Evolutionary conservation across 192 early-diverging fungal genomes (phyloP).

Genomic region (Piromyces finnis): DNA sequence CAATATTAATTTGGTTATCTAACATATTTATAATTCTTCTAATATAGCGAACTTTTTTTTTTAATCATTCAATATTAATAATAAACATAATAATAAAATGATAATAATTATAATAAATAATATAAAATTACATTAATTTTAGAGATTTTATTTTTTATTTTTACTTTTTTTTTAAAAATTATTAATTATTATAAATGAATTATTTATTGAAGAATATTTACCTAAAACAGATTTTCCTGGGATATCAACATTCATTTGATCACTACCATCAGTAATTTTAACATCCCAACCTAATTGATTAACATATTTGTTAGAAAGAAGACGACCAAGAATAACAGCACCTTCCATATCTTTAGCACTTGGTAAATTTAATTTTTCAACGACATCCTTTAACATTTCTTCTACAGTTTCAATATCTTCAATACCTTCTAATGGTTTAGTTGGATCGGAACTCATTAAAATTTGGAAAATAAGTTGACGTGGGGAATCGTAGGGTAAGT

Average conservation of each 20-base stretch:
- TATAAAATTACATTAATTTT: too few species aligned
- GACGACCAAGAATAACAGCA: background rate
- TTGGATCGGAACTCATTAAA: slow-evolving; percentile 48
- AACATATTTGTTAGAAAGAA: background rate
- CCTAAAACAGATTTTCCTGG: background rate
- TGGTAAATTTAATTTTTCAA: slow-evolving; percentile 16
- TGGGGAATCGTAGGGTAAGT: background rate
- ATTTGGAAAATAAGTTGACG: slow-evolving; percentile 26
- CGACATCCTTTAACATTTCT: slow-evolving; percentile 41
- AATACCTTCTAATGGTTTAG: slow-evolving; percentile 56
- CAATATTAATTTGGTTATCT: background rate
- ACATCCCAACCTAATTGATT: background rate
- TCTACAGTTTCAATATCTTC: slow-evolving; percentile 48
- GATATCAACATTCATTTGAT: background rate
- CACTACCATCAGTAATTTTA: background rate
- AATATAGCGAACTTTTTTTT: background rate
- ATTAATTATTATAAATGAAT: too few species aligned
- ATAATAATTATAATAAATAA: too few species aligned
- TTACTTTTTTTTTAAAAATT: too few species aligned
- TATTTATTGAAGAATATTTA: too few species aligned
- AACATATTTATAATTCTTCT: background rate
- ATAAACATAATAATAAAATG: too few species aligned
- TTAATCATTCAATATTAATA: too few species aligned
- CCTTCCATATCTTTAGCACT: background rate
- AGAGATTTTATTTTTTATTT: too few species aligned